phyloP scores from a whole-genome alignment of 1,139 yeast genomes.

The Lodderomyces beijingensis region DNA sequence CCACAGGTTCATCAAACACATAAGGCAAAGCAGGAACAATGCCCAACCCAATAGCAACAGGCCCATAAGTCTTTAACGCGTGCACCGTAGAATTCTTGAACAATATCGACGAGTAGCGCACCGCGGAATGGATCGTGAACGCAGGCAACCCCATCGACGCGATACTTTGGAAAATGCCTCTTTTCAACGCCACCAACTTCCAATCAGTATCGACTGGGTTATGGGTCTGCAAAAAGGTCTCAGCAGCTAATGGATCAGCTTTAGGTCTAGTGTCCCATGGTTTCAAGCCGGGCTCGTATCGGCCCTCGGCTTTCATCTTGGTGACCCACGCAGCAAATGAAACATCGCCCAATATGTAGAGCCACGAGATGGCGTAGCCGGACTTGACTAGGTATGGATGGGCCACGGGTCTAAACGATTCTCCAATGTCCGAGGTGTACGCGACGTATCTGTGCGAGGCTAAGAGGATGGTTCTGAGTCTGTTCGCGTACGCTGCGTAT shows the following conservation, averaged over 20 bases:
- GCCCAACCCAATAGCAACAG: conserved; percentile 71
- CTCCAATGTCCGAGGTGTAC: conserved; percentile 84
- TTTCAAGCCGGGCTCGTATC: conserved; percentile 54
- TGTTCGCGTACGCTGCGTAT: conserved; percentile 79
- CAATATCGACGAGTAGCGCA: conserved; percentile 60
- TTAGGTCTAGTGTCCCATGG: conserved; percentile 61
- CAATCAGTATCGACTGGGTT: conserved; percentile 51
- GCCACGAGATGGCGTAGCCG: conserved; percentile 77
- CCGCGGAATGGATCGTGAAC: conserved; percentile 77
- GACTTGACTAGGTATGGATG: conserved; percentile 59
- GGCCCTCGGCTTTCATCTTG: conserved; percentile 62
- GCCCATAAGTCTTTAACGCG: conserved; percentile 59
- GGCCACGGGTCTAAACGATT: conserved; percentile 84
- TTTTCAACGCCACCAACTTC: conserved; percentile 59
- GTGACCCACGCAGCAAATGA: conserved; percentile 74
- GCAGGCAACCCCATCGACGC: conserved; percentile 90
- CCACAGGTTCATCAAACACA: conserved; percentile 80
- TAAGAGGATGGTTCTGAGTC: conserved; percentile 62
- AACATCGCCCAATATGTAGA: conserved; percentile 75
- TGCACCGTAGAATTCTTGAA: conserved; percentile 43
- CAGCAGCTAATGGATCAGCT: conserved; percentile 38
- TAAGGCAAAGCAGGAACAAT: conserved; percentile 78
- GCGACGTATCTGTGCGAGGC: conserved; percentile 87
- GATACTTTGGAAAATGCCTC: conserved; percentile 74
- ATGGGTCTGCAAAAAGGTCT: conserved; percentile 22